Evolutionary conservation across 1,139 yeast genomes (phyloP).

Genomic region (Taphrina confusa): DNA sequence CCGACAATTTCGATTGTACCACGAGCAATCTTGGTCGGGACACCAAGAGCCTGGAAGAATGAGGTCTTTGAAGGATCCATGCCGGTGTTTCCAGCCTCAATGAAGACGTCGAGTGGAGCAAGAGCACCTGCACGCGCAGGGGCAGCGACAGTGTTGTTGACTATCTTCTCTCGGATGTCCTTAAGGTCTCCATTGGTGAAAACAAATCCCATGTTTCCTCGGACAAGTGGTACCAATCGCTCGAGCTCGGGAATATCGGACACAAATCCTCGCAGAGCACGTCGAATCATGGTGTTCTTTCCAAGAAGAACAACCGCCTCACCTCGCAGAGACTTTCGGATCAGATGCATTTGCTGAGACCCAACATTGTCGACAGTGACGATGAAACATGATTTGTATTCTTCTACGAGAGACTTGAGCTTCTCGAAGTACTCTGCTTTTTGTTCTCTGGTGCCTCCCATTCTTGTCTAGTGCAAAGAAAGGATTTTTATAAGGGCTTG

Average conservation of each 20-base stretch:
- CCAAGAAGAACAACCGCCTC: conserved; percentile 97
- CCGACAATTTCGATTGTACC: conserved; percentile 99
- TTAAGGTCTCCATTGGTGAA: conserved; percentile 97
- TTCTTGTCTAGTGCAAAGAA: conserved; percentile 43
- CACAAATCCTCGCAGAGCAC: conserved; percentile 97
- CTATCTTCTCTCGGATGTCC: conserved; percentile 81
- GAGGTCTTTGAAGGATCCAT: conserved; percentile 99
- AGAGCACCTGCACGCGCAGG: conserved; percentile 99
- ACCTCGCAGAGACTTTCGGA: conserved; percentile 95
- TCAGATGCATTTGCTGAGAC: conserved; percentile 99
- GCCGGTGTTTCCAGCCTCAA: conserved; percentile 99
- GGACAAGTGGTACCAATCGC: conserved; percentile 89
- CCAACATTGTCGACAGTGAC: conserved; percentile 99
- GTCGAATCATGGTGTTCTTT: conserved; percentile 99
- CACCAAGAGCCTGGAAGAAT: conserved; percentile 99
- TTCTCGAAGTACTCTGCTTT: conserved; percentile 92
- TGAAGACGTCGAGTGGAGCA: conserved; percentile 96
- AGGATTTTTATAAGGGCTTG: conserved; percentile 35
- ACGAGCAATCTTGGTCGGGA: conserved; percentile 99
- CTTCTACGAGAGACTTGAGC: conserved; percentile 93
- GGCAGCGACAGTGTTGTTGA: conserved; percentile 96
- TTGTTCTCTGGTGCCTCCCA: conserved; percentile 99
- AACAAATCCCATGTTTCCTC: conserved; percentile 98
- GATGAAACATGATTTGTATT: conserved; percentile 95
- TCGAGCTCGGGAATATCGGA: conserved; percentile 93